phyloP scores from a whole-genome alignment of 345 rosid species.

The Salix dunnii region DNA sequence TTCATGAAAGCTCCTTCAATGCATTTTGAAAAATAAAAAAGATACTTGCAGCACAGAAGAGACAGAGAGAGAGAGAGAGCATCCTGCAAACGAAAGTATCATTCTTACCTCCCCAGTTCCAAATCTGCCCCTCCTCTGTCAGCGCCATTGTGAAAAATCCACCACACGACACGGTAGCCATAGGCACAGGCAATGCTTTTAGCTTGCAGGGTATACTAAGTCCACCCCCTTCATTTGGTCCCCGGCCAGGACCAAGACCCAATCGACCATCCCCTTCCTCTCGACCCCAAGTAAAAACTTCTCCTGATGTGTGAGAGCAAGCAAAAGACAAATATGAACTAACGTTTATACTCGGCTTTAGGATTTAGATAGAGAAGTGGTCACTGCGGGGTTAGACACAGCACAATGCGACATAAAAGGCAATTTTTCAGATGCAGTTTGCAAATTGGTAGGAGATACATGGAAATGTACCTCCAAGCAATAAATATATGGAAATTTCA shows the following conservation, averaged over 20 bases:
- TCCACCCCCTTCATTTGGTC: conserved; percentile 93
- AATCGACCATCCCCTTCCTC: conserved; percentile 96
- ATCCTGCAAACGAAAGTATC: neutral
- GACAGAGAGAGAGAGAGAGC: conserved; percentile 2
- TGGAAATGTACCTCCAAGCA: neutral
- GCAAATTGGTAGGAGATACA: neutral
- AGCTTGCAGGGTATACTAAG: conserved; percentile 82
- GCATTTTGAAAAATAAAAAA: neutral
- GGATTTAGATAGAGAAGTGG: neutral
- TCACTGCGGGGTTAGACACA: neutral
- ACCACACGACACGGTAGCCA: conserved; percentile 78
- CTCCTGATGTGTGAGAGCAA: conserved; percentile 38
- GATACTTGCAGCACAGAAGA: neutral
- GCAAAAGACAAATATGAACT: neutral
- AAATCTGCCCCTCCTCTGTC: conserved; percentile 70
- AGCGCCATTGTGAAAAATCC: conserved; percentile 83
- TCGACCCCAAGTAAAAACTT: conserved; percentile 85
- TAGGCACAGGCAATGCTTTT: conserved; percentile 59
- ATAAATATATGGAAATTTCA: neutral
- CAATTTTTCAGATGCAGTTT: neutral
- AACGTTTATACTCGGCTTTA: neutral
- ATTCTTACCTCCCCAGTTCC: conserved; percentile 88
- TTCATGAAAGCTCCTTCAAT: neutral
- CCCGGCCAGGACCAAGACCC: conserved; percentile 87
- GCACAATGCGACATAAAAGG: neutral